These are phyloP conservation scores for Asterella californica DNA, from an alignment of 225 moss, liverwort and hornwort genomes.

Conservation along the genomic window DNA sequence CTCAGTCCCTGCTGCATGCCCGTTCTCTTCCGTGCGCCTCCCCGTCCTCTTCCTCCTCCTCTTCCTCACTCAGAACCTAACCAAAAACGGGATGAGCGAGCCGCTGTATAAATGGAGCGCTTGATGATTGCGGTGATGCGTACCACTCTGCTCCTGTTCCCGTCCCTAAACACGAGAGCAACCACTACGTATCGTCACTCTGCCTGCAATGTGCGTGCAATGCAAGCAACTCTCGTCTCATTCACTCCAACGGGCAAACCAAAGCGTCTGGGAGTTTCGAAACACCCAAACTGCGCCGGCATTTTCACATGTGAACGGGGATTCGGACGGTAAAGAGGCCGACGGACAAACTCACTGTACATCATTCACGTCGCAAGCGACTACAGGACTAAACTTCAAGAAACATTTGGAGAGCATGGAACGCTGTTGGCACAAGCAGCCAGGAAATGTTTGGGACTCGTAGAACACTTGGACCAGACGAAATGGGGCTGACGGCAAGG, in stretches of 20 bases:
- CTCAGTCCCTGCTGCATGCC: background rate
- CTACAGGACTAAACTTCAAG: background rate
- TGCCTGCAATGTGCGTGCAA: background rate
- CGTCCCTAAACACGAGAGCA: background rate
- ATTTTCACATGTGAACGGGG: background rate
- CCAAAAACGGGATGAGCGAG: slow-evolving; percentile 1
- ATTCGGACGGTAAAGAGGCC: background rate
- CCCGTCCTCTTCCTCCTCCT: background rate
- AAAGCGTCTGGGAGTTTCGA: background rate
- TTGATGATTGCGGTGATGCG: slow-evolving; percentile 7
- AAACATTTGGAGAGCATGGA: background rate
- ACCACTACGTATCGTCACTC: background rate
- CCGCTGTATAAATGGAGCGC: background rate
- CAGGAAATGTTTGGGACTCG: background rate
- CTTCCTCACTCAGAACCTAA: slow-evolving; percentile 10
- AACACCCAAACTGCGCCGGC: background rate
- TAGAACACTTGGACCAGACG: background rate
- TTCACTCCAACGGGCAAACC: background rate
- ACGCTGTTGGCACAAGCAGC: background rate
- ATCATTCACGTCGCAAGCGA: background rate
- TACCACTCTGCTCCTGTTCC: slow-evolving; percentile 12
- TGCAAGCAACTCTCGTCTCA: background rate
- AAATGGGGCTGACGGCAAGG: background rate
- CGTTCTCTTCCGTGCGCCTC: background rate
- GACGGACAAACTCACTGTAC: background rate